Evolutionary conservation across 2,329 filamentous ascomycete genomes (phyloP).

Genomic region (Mycosphaerelloides madeirae): DNA sequence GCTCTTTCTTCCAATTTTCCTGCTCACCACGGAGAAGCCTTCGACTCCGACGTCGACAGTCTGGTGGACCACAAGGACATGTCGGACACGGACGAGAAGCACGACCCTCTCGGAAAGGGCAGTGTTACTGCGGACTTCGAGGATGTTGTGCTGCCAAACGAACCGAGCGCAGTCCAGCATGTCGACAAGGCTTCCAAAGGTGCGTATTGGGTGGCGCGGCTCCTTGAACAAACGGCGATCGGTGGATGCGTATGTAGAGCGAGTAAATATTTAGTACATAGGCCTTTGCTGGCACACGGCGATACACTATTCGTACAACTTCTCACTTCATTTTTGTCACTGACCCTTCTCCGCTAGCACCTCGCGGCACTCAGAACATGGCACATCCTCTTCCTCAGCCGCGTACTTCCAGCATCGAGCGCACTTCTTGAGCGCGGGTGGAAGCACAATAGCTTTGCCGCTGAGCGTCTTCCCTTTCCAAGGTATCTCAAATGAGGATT

Average conservation of each 20-base stretch:
- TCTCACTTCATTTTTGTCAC: no score
- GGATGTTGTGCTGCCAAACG: slow-evolving; percentile 4
- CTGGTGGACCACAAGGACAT: slow-evolving; percentile 2
- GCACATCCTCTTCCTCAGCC: slow-evolving; percentile 54
- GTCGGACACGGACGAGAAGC: slow-evolving; percentile 2
- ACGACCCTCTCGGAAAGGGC: not conserved
- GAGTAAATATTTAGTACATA: no score
- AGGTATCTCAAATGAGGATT: slow-evolving; percentile 37
- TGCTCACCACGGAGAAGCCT: slow-evolving; percentile 4
- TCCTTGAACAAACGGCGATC: no score
- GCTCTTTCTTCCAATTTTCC: slow-evolving; percentile 4
- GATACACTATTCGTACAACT: no score
- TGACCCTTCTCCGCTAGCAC: slow-evolving; percentile 46
- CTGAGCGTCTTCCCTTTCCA: slow-evolving; percentile 14
- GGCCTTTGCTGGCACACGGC: no score
- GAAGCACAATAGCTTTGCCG: slow-evolving; percentile 30
- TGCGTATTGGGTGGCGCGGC: no score
- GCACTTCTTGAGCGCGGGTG: slow-evolving; percentile 64
- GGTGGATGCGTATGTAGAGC: no score
- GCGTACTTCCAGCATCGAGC: slow-evolving; percentile 84
- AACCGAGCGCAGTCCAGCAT: not conserved
- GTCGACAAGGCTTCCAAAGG: no score
- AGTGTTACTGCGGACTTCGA: slow-evolving; percentile 8
- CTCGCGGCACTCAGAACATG: slow-evolving; percentile 71
- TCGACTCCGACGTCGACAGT: slow-evolving; percentile 9